Percentiles rank a stretch among this genome's conserved stretches.
These are phyloP conservation scores for Musa acuminata DNA, from an alignment of 176 grass and related monocot species.

Conservation along the genomic window DNA sequence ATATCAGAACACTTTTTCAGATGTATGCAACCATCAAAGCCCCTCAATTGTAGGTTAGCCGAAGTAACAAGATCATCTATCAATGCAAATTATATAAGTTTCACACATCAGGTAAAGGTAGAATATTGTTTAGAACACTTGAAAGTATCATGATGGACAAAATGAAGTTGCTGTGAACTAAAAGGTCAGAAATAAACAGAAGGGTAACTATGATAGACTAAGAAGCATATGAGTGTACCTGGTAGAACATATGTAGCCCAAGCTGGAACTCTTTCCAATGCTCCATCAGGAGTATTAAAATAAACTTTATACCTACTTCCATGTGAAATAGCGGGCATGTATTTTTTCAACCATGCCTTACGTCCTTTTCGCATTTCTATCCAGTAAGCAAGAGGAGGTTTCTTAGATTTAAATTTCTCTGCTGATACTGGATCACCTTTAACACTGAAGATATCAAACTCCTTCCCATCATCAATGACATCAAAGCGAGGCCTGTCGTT, in stretches of 20 bases:
- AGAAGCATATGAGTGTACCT: slow-evolving; percentile 31
- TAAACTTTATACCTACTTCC: slow-evolving; percentile 80
- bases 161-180: not conserved
- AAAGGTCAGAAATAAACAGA: not conserved
- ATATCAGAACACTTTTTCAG: not conserved
- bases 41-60: not conserved
- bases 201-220: not conserved
- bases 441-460: slow-evolving; percentile 52
- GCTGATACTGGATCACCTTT: slow-evolving; percentile 54
- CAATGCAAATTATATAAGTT: not conserved
- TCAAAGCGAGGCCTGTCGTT: slow-evolving; percentile 35
- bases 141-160: not conserved
- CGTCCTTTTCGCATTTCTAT: slow-evolving; percentile 84
- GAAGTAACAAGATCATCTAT: not conserved
- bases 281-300: slow-evolving; percentile 93
- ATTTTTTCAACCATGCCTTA: slow-evolving; percentile 81
- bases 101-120: not conserved
- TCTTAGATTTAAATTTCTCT: slow-evolving; percentile 76
- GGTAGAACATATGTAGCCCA: slow-evolving; percentile 95
- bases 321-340: slow-evolving; percentile 67
- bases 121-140: not conserved
- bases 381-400: slow-evolving; percentile 77
- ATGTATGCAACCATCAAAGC: not conserved
- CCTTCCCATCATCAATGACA: slow-evolving; percentile 60
- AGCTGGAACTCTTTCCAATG: slow-evolving; percentile 76